Evolutionary conservation across 768 basidiomycete species (phyloP), one percentile per base, ranked within the genome.

Genomic region (Termitomyces sp.): DNA sequence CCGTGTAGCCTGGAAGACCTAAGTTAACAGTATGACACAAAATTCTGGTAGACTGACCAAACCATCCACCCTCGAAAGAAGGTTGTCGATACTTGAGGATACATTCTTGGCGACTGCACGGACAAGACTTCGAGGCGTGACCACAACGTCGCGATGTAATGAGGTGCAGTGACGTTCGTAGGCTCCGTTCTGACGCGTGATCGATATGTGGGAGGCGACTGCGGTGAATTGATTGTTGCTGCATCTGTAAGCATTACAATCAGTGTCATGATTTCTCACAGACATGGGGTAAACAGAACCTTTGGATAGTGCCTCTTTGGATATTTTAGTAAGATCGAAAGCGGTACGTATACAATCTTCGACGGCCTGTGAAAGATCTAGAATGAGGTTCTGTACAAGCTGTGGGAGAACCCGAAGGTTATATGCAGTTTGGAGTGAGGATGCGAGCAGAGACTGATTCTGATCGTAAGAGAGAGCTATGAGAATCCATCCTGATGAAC

Each of bases 401-500:
- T 85, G 81, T 0, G 96, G 91, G 12, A 99, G 79, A 16, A 91
- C 82, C 32, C 89, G 82, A 14, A 99, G 82, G 69, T 98, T 99
- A 72, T 93, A 91, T 4, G 96, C 95, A 1, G 94, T 98, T 77
- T 98, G 97, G 13, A 99, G 79, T 0, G 96, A 93, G 1, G 93
- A 95, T 0, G 95, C 93, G 1, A 99, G 81, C 18, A 96, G 74
- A 1, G 93, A 85, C 74, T 93, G 94, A 67, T 98, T 91, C 95
- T 97, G 63, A 32, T 41, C 57, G 58, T 32, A 26, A 23, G 47
- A 43, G 50, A 28, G 36, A 64, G 55, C 56, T 59, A 54, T 43
- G 18, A 62, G 30, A 58, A 52, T 46, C 46, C 35, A 36, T n/a
- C 33, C 28, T 16, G 43, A 2, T 16, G 23, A 38, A 36, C 32